Percentiles rank a stretch among this genome's conserved stretches.
These are phyloP conservation scores for Calonectria crousiana DNA, from an alignment of 2,329 filamentous ascomycete species.

Conservation along the genomic window DNA sequence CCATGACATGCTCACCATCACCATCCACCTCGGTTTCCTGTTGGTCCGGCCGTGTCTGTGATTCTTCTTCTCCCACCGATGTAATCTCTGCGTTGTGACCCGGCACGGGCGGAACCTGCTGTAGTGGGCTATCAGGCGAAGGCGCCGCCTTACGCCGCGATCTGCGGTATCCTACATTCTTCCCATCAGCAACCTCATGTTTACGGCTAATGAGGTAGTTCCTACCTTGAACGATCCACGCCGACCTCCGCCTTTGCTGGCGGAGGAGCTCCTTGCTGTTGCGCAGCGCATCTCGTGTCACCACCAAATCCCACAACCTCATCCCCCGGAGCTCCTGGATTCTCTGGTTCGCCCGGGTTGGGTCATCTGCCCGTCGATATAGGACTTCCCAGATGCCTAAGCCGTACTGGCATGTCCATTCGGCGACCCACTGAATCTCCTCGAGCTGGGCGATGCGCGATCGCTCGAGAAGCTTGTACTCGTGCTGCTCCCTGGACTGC, in stretches of 20 bases:
- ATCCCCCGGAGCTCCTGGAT: slow-evolving; percentile 31
- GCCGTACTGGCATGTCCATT: slow-evolving; percentile 46
- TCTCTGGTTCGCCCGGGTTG: slow-evolving; percentile 14
- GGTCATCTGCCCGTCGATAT: slow-evolving; percentile 8
- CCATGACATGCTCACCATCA: neutral
- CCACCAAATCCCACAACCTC: slow-evolving; percentile 39
- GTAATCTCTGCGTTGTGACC: neutral
- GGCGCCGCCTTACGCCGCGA: slow-evolving; percentile 2
- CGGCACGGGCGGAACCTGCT: slow-evolving; percentile 1
- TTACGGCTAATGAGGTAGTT: neutral
- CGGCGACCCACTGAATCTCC: slow-evolving; percentile 42
- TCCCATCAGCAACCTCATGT: neutral
- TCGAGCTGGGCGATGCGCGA: slow-evolving; percentile 31
- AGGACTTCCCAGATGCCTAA: slow-evolving; percentile 35
- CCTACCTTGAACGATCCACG: slow-evolving; percentile 30
- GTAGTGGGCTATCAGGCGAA: neutral
- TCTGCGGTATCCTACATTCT: neutral
- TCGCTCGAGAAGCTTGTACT: slow-evolving; percentile 22
- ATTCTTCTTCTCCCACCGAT: neutral
- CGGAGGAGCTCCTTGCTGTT: slow-evolving; percentile 22
- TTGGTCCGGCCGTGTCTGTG: neutral
- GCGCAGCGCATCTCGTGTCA: slow-evolving; percentile 36
- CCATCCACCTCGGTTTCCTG: neutral
- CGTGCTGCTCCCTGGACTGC: slow-evolving; percentile 15
- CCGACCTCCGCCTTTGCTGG: slow-evolving; percentile 23